A percentile compares a stretch with the other conserved stretches of the same genome.
Evolutionary conservation across 2,329 filamentous ascomycete species (phyloP).

Genomic region (Arthrobotrys entomopaga): DNA sequence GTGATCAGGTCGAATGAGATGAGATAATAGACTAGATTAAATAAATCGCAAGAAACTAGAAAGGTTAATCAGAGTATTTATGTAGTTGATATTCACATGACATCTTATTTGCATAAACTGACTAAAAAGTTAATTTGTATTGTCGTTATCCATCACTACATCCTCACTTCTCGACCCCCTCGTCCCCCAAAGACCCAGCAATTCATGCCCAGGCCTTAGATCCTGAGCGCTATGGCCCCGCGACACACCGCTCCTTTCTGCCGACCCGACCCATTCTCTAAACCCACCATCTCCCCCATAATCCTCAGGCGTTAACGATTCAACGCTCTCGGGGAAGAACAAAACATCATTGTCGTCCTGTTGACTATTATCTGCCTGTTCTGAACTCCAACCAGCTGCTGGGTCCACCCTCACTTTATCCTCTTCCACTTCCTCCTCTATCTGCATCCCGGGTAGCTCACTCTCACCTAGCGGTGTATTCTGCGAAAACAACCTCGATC

Average conservation of each 20-base stretch:
- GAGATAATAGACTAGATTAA: too few species aligned
- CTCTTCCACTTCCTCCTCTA: slow-evolving; percentile 8
- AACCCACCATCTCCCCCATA: not conserved
- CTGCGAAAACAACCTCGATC: slow-evolving; percentile 1
- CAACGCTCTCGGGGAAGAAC: not conserved
- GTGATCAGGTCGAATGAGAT: too few species aligned
- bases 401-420: not conserved
- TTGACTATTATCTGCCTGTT: slow-evolving; percentile 34
- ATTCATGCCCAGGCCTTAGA: not conserved
- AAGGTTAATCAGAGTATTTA: too few species aligned
- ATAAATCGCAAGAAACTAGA: too few species aligned
- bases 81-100: too few species aligned
- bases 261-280: not conserved
- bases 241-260: not conserved
- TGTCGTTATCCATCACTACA: slow-evolving; percentile 2
- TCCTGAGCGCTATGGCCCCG: slow-evolving; percentile 12
- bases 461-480: not conserved
- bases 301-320: not conserved
- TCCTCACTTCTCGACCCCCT: slow-evolving; percentile 27
- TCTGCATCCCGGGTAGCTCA: not conserved
- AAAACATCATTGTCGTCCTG: not conserved
- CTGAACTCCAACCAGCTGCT: not conserved
- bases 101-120: too few species aligned
- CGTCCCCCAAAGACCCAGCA: not conserved
- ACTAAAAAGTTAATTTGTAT: too few species aligned